Evolutionary conservation across 2,329 filamentous ascomycete genomes (phyloP), one percentile per base, ranked within the genome.

Genomic region (Akanthomyces muscarius): DNA sequence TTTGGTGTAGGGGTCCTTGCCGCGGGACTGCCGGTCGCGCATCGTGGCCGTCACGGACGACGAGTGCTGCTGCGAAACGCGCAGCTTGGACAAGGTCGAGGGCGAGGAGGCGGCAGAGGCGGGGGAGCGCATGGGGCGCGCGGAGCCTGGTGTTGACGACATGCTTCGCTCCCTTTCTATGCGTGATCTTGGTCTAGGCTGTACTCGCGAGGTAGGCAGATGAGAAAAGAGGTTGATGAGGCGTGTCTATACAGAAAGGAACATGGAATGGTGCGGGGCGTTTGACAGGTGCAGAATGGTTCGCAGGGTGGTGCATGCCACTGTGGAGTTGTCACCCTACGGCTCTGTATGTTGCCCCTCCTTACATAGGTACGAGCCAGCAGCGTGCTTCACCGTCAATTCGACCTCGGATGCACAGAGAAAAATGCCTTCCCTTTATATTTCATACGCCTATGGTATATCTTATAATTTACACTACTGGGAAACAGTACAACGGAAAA

Each of bases 11-110:
- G 82, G 81, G 65, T 86, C 79, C 68, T 85, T 85, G 58, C 84
- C 84, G 47, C 85, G 77, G 5, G 85, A 82, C 71, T 87, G 85
- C 6, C 78, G 78, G 70, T 87, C 83, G 68, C 83, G 81, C 81
- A 84, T 84, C 64, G 76, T 72, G n/a, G 45, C 42, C 41, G 41
- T 47, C 16, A 33, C 38, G 13, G 38, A 41, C 13, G 38, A 41
- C 6, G 38, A 57, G 23, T 41, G 51, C 51, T 36, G 51, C 51
- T 38, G 51, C 11, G 8, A 2, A 23, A 10, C 28, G 48, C 4
- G 33, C 51, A 45, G 23, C 5, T 45, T 38, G 30, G 14, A 11
- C 14, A 38, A 21, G 10, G 38, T 13, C 2, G 53, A 44, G 1
- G 53, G 11, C 18, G 53, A 55, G 16, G 30, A 38, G 52, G n/a